Conservation (phyloP, 2,329 filamentous ascomycete species). For the Fusarium brachygibbosum region DNA sequence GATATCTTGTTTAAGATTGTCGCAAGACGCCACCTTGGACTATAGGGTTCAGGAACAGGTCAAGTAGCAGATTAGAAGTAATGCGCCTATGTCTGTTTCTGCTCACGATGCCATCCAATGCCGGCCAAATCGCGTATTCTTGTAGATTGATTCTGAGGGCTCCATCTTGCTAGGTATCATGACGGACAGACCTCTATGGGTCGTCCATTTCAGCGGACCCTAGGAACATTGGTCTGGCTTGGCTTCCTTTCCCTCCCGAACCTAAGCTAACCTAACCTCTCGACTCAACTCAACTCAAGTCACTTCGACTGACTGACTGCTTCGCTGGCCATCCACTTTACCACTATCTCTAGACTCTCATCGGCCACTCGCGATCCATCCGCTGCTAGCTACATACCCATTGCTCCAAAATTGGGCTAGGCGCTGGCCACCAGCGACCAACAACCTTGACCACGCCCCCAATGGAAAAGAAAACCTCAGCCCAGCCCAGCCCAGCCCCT, state of each 20-base stretch:
- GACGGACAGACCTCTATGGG: constrained; percentile 32
- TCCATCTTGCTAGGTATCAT: constrained; percentile 26
- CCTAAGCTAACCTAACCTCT: constrained; percentile 7
- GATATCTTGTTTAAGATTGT: constrained; percentile 32
- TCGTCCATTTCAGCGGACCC: constrained; percentile 41
- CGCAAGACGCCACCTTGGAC: constrained; percentile 31
- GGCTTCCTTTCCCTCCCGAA: constrained; percentile 43
- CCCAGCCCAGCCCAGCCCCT: constrained; percentile 47
- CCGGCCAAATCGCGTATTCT: constrained; percentile 9
- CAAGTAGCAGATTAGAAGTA: constrained; percentile 15
- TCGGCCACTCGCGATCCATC: constrained; percentile 46
- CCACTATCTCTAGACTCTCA: constrained; percentile 25
- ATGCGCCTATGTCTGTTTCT: constrained; percentile 25
- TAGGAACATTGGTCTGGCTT: constrained; percentile 20
- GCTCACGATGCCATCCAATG: constrained; percentile 1
- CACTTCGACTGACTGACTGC: not conserved
- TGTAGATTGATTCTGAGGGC: constrained; percentile 23
- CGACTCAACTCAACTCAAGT: constrained; percentile 1
- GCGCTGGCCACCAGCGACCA: constrained; percentile 46
- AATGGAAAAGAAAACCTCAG: constrained; percentile 26
- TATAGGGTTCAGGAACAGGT: constrained; percentile 25
- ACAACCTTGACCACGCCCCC: constrained; percentile 40
- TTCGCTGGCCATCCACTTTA: constrained; percentile 31
- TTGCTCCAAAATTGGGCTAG: constrained; percentile 47
- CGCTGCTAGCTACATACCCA: constrained; percentile 45